Conservation (phyloP, 2,329 filamentous ascomycete species). For the Ustulina deusta region DNA sequence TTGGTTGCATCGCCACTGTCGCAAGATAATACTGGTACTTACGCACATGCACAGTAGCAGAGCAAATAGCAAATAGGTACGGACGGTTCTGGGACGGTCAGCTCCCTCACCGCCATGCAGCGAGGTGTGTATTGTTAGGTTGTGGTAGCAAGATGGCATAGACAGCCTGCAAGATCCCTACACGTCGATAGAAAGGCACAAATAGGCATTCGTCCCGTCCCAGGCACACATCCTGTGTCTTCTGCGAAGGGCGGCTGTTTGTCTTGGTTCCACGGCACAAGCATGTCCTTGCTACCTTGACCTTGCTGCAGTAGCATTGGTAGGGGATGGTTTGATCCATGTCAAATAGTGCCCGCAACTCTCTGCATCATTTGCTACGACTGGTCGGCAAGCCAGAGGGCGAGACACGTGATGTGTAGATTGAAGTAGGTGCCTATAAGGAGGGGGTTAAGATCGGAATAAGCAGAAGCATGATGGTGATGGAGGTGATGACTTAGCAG, state of each 20-base stretch:
- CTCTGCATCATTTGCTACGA: conserved; percentile 8
- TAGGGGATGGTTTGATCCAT: conserved; percentile 20
- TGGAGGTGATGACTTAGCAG: not conserved
- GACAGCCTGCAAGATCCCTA: conserved; percentile 19
- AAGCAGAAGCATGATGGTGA: conserved; percentile 25
- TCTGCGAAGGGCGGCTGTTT: conserved; percentile 19
- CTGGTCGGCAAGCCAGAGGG: conserved; percentile 9
- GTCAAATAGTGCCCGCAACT: conserved; percentile 27
- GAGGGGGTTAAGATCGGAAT: conserved; percentile 20
- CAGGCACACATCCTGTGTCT: conserved; percentile 14
- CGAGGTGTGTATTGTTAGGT: conserved; percentile 24
- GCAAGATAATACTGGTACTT: conserved; percentile 26
- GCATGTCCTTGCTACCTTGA: conserved; percentile 30
- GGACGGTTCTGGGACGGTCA: conserved; percentile 21
- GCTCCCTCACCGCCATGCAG: conserved; percentile 38
- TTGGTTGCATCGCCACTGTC: conserved; percentile 28
- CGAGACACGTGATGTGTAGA: conserved; percentile 32
- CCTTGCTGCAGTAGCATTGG: conserved; percentile 28
- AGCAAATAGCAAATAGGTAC: conserved; percentile 17
- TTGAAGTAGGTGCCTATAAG: conserved; percentile 17
- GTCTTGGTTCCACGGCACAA: conserved; percentile 31
- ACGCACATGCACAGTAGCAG: no score
- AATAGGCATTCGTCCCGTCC: conserved; percentile 27
- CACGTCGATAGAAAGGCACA: conserved; percentile 21
- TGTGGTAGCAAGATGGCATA: conserved; percentile 13